Evolutionary conservation across 768 basidiomycete genomes (phyloP).

Genomic region (Naganishia vaughanmartiniae): DNA sequence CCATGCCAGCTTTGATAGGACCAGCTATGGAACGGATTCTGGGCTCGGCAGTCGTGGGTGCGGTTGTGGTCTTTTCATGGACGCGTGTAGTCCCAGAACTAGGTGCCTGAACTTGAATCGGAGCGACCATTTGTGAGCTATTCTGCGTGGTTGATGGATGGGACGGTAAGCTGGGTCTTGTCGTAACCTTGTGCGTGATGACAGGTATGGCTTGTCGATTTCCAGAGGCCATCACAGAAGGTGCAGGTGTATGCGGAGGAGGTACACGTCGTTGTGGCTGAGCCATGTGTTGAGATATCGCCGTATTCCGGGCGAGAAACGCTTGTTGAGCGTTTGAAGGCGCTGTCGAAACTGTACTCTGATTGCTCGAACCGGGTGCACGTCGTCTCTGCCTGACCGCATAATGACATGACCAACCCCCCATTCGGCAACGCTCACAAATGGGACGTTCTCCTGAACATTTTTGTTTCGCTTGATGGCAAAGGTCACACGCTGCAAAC

Average conservation of each 20-base stretch:
- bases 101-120: not conserved
- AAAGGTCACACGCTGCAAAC: constrained; percentile 26
- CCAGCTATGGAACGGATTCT: constrained; percentile 14
- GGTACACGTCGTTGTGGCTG: not conserved
- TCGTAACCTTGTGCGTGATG: not conserved
- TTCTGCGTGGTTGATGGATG: not conserved
- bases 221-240: not conserved
- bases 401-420: constrained; percentile 23
- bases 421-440: constrained; percentile 23
- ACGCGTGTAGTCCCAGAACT: not conserved
- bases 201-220: not conserved
- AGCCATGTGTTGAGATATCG: not conserved
- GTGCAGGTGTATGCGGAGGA: not conserved
- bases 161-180: not conserved
- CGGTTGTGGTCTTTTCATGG: not conserved
- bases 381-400: constrained; percentile 17
- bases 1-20: constrained; percentile 19
- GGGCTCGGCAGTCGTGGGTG: not conserved
- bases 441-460: constrained; percentile 26
- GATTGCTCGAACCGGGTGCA: not conserved
- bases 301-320: not conserved
- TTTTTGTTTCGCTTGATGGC: constrained; percentile 29
- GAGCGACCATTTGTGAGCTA: not conserved
- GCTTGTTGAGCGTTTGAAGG: not conserved
- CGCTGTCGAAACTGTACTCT: not conserved